Evolutionary conservation across 2,329 filamentous ascomycete species (phyloP).

Genomic region (Acrocalymma vagum): DNA sequence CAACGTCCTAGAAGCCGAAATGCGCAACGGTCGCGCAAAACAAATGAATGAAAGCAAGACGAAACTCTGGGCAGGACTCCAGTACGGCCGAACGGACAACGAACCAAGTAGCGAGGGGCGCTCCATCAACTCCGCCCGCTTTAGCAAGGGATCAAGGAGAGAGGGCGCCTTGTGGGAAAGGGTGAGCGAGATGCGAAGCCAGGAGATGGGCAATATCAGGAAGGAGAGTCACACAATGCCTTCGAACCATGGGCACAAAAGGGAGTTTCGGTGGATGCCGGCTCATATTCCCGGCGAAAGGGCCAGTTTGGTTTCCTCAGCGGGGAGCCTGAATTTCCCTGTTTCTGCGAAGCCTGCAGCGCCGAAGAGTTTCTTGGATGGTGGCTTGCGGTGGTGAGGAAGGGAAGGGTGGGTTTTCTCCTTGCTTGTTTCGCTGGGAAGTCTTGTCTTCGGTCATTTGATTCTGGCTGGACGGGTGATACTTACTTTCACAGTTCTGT

Average conservation of each 20-base stretch:
- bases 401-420: too few relatives aligned
- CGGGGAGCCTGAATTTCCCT: constrained; percentile 7
- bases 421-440: too few relatives aligned
- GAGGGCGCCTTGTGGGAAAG: not conserved
- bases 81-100: constrained; percentile 1
- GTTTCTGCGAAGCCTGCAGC: constrained; percentile 8
- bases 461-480: too few relatives aligned
- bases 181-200: not conserved
- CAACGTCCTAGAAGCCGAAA: constrained; percentile 13
- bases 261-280: constrained; percentile 5
- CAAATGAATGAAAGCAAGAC: constrained; percentile 1
- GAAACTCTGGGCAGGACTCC: constrained; percentile 19
- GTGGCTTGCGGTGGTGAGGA: too few relatives aligned
- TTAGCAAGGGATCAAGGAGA: too few relatives aligned
- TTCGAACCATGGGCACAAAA: not conserved
- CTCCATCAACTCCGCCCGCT: too few relatives aligned
- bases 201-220: not conserved
- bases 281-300: constrained; percentile 15
- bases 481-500: too few relatives aligned
- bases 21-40: constrained; percentile 8
- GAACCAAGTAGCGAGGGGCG: too few relatives aligned
- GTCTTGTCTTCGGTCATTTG: too few relatives aligned
- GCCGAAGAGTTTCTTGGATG: constrained; percentile 7
- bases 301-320: constrained; percentile 11
- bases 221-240: too few relatives aligned